A percentile compares a stretch with the other conserved stretches of the same genome.
Evolutionary conservation across 805 yeast genomes (phyloP).

Genomic region (Wickerhamomyces ciferrii): DNA sequence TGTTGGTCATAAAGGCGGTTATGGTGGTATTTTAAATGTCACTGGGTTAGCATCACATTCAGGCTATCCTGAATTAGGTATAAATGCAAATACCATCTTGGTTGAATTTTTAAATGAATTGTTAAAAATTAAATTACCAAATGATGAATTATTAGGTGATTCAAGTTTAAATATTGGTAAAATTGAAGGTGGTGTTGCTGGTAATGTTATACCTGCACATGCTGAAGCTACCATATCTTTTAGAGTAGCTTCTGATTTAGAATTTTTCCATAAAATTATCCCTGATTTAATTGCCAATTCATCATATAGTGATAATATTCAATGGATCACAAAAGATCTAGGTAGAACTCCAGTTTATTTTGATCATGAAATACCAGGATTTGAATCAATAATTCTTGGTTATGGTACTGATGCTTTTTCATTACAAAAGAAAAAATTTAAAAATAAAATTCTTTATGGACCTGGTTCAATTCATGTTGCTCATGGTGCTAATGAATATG

Average conservation of each 20-base stretch:
- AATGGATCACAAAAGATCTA: constrained; percentile 29
- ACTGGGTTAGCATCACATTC: constrained; percentile 54
- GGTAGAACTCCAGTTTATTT: constrained; percentile 36
- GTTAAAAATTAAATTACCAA: constrained; percentile 37
- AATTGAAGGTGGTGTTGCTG: constrained; percentile 57
- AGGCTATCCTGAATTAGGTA: constrained; percentile 64
- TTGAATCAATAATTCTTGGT: constrained; percentile 42
- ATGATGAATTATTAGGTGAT: constrained; percentile 45
- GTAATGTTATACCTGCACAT: constrained; percentile 53
- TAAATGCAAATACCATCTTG: constrained; percentile 50
- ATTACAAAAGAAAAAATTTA: constrained; percentile 22
- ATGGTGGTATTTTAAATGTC: constrained; percentile 32
- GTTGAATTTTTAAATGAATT: constrained; percentile 43
- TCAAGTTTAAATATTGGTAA: constrained; percentile 55
- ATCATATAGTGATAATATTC: constrained; percentile 32
- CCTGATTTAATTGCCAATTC: constrained; percentile 18
- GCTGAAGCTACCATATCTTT: constrained; percentile 42
- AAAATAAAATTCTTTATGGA: constrained; percentile 46
- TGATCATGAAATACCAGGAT: constrained; percentile 55
- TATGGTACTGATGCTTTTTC: constrained; percentile 48
- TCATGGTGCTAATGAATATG: constrained; percentile 48
- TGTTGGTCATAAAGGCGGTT: constrained; percentile 61
- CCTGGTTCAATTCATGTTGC: constrained; percentile 63
- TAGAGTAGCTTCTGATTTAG: constrained; percentile 44
- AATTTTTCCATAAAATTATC: constrained; percentile 21